Evolutionary conservation across 768 basidiomycete species (phyloP), one percentile per base, ranked within the genome.

Genomic region (Podaxis sp.): DNA sequence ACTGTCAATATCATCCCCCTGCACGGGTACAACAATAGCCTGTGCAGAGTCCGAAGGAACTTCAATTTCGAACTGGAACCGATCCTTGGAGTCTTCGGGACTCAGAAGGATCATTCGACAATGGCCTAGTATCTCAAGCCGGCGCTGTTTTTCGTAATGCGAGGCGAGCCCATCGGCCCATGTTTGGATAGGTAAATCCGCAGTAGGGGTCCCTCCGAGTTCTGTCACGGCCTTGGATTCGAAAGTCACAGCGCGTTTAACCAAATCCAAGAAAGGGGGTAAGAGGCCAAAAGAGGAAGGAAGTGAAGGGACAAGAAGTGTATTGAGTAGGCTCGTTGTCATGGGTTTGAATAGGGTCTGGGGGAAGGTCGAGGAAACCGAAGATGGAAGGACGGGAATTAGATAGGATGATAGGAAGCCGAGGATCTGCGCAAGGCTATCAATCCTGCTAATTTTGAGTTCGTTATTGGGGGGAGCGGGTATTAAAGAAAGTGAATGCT

Each of bases 91-190:
- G 54, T 78, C 75, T 26, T 77, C 79, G 1, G 74, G 70, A 6
- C 70, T 69, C n/a, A 87, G 65, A 19, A 94, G 79, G 49, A 87
- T 77, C 15, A 68, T 68, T 61, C 93, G 79, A 13, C 85, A 81
- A n/a, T 74, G 73, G 46, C 90, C 87, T 5, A 94, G 79, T 51
- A 95, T 84, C 57, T 79, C 77, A 38, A 83, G 75, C 13, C 94
- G 81, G 68, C 93, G 75, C 67, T 88, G 85, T 64, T 86, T 85
- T 71, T 95, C 94, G 72, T 95, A 96, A 72, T 93, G 91, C 2
- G 80, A 75, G 17, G 84, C 82, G 11, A 92, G 80, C 3, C 84
- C 82, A 54, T 87, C 82, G 3, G 82, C 83, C 92, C 95, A 96
- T 5, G 74, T 68, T 68, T 84, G 82, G 60, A 96, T 83, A 6